Evolutionary conservation across 768 basidiomycete genomes (phyloP).

Genomic region (Dentipellis fragilis): DNA sequence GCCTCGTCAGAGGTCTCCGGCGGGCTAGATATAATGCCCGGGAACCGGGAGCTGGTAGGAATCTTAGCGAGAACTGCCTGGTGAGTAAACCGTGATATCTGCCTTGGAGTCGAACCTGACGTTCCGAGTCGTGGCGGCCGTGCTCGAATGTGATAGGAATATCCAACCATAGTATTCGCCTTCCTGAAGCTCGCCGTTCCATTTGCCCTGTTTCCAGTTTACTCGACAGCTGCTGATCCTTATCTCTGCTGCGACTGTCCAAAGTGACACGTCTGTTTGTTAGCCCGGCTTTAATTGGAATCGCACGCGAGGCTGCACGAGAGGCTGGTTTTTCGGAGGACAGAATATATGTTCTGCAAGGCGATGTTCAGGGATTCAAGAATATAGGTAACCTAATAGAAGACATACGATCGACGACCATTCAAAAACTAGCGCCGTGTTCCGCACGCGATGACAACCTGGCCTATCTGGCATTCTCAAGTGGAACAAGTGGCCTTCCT

Average conservation of each 20-base stretch:
- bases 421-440: too few relatives aligned
- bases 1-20: slow-evolving; percentile 28
- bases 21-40: slow-evolving; percentile 38
- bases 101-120: too few relatives aligned
- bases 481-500: slow-evolving; percentile 67
- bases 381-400: slow-evolving; percentile 38
- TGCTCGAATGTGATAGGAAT: slow-evolving; percentile 29
- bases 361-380: slow-evolving; percentile 27
- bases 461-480: slow-evolving; percentile 67
- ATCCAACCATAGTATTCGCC: slow-evolving; percentile 38
- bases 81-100: slow-evolving; percentile 31
- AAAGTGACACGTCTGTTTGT: slow-evolving; percentile 45
- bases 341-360: slow-evolving; percentile 40
- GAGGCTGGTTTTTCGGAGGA: slow-evolving; percentile 26
- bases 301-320: slow-evolving; percentile 28
- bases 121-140: too few relatives aligned
- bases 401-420: slow-evolving; percentile 27
- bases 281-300: slow-evolving; percentile 28
- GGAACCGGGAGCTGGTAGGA: slow-evolving; percentile 49
- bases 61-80: slow-evolving; percentile 62
- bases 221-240: slow-evolving; percentile 45
- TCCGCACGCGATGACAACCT: slow-evolving; percentile 36
- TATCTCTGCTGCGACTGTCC: slow-evolving; percentile 37
- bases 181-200: slow-evolving; percentile 43
- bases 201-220: slow-evolving; percentile 41